These are phyloP conservation scores for Strombidium stylifer DNA, from an alignment of 73 alveolate species.

Conservation along the genomic window DNA sequence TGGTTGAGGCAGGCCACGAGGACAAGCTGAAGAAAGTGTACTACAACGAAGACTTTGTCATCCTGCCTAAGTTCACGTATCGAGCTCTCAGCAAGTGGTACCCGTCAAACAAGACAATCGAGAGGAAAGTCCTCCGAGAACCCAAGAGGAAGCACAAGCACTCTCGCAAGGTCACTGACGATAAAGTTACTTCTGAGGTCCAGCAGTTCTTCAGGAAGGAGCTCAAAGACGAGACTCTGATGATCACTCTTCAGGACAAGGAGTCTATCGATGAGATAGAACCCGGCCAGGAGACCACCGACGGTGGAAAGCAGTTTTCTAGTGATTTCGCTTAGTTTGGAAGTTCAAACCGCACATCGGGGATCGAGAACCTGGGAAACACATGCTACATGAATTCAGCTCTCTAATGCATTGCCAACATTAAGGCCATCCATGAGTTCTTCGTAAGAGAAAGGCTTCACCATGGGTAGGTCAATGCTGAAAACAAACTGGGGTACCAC, in stretches of 20 bases:
- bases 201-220: conserved; percentile 27
- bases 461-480: conserved; percentile 23
- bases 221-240: conserved; percentile 25
- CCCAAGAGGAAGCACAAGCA: background rate
- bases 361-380: conserved; percentile 45
- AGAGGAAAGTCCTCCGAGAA: conserved; percentile 22
- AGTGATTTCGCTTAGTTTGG: conserved; percentile 28
- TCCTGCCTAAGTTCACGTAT: conserved; percentile 24
- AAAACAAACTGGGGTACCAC: conserved; percentile 41
- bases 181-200: conserved; percentile 19
- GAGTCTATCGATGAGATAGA: background rate
- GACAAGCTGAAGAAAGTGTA: conserved; percentile 16
- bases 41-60: conserved; percentile 9
- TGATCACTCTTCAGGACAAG: conserved; percentile 25
- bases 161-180: conserved; percentile 15
- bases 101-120: conserved; percentile 7
- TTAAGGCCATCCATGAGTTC: conserved; percentile 28
- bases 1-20: conserved; percentile 14
- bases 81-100: conserved; percentile 44
- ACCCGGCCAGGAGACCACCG: background rate
- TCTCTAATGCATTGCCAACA: conserved; percentile 40
- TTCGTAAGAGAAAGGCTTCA: conserved; percentile 4
- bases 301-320: background rate
- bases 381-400: conserved; percentile 61
- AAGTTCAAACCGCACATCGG: too few species aligned